Evolutionary conservation across 805 yeast genomes (phyloP), one percentile per base, ranked within the genome.

Genomic region (Blastobotrys robertii): DNA sequence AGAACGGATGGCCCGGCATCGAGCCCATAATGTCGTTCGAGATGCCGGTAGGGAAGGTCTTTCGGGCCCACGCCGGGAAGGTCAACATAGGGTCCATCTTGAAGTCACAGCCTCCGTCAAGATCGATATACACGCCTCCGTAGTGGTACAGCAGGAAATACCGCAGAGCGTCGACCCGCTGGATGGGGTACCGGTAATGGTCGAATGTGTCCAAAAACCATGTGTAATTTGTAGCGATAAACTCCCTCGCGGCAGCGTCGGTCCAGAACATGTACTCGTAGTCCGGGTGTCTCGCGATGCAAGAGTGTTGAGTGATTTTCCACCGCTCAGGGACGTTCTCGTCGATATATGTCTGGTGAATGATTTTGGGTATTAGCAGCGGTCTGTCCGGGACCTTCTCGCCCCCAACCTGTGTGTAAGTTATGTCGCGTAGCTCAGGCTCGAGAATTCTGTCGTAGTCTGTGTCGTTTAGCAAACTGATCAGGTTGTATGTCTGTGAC

Each of bases 1-100:
- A 84, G 64, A 86, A 84, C 3, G 95, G 94, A 62, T 87, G 96
- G 39, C 70, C 68, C 32, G 92, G 94, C 10, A 81, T 79, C 3
- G 88, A 67, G 8, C 94, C 95, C 94, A 87, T 82, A 10, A 86
- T 90, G 58, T 86, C 95, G 60, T 87, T 87, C 3, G 94, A 83
- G 37, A 87, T 76, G 43, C 96, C 96, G 0, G 94, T 81, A 15
- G 96, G 96, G 3, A 74, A 63, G 1, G 96, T 86, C 57, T 84
- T 83, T 49, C 95, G 71, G 8, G 83, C 86, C 65, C 84, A 83
- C 1, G 94, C 90, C 1, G 94, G 87, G 3, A 77, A 83, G 2
- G 81, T 73, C 45, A 86, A 70, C 43, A 87, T 65, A 1, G 94
- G 92, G 58, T 86, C 95, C 49, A 87, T 66, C 47, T 73, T 71